A percentile compares a stretch with the other conserved stretches of the same genome.
Evolutionary conservation across 2,329 filamentous ascomycete species (phyloP).

Genomic region (Neofusicoccum laricinum): DNA sequence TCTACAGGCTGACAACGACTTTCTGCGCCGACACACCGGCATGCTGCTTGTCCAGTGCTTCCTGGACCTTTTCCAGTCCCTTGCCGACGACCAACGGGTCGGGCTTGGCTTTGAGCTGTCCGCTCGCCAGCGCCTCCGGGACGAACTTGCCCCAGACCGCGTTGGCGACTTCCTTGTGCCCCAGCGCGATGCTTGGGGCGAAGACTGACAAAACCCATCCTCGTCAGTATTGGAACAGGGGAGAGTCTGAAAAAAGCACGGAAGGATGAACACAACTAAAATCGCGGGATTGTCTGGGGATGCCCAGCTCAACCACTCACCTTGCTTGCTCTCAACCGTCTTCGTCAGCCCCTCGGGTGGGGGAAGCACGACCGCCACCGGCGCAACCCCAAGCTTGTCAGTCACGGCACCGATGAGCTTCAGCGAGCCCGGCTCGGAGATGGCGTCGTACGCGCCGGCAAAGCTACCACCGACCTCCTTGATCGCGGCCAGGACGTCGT

Average conservation of each 20-base stretch:
- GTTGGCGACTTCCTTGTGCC: slow-evolving; percentile 30
- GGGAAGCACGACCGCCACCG: neutral
- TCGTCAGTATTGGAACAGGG: neutral
- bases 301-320: slow-evolving; percentile 17
- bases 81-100: slow-evolving; percentile 28
- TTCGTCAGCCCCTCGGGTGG: slow-evolving; percentile 8
- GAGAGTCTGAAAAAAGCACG: too few relatives aligned
- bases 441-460: slow-evolving; percentile 40
- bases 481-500: slow-evolving; percentile 37
- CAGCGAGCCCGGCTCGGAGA: slow-evolving; percentile 15
- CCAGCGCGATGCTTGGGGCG: slow-evolving; percentile 18
- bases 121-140: slow-evolving; percentile 30
- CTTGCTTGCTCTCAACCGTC: neutral
- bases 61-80: slow-evolving; percentile 27
- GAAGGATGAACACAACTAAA: too few relatives aligned
- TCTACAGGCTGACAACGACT: slow-evolving; percentile 30
- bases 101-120: slow-evolving; percentile 30
- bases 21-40: slow-evolving; percentile 39
- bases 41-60: slow-evolving; percentile 24
- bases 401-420: neutral
- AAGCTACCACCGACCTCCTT: slow-evolving; percentile 32
- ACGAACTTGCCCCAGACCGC: slow-evolving; percentile 34
- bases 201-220: neutral
- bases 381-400: neutral
- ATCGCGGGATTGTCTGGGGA: too few relatives aligned